These are phyloP conservation scores for Auricularia auricula-judae DNA, from an alignment of 768 basidiomycete species.

Conservation along the genomic window DNA sequence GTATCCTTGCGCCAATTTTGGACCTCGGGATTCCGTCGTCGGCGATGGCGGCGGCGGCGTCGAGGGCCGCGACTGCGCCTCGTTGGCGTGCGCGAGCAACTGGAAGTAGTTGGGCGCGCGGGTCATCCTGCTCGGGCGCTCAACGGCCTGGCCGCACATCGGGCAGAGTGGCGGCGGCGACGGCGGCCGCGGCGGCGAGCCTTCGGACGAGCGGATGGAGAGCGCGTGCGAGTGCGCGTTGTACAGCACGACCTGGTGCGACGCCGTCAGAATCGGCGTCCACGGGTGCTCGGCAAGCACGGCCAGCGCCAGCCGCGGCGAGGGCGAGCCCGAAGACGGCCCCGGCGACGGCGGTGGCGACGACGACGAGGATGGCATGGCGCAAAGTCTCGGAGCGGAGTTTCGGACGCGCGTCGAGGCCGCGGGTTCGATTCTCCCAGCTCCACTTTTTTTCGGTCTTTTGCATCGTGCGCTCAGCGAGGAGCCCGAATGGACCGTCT, in stretches of 20 bases:
- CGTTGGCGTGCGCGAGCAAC: conserved; percentile 60
- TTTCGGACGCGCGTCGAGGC: too few relatives aligned
- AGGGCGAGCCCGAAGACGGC: conserved; percentile 13
- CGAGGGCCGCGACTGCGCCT: conserved; percentile 42
- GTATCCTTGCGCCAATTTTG: conserved; percentile 83
- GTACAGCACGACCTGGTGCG: conserved; percentile 80
- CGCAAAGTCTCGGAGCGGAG: too few relatives aligned
- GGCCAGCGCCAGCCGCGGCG: conserved; percentile 21
- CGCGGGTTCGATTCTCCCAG: too few relatives aligned
- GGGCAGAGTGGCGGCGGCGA: conserved; percentile 39
- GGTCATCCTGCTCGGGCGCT: conserved; percentile 25
- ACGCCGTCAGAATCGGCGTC: conserved; percentile 73
- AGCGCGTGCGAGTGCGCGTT: conserved; percentile 78
- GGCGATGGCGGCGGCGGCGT: conserved; percentile 28
- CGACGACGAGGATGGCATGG: too few relatives aligned
- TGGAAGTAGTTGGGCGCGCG: conserved; percentile 75
- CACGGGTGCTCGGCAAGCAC: conserved; percentile 32
- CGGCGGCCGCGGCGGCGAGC: conserved; percentile 6
- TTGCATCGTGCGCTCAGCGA: too few relatives aligned
- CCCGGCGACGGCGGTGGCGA: too few relatives aligned
- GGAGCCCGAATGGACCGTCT: too few relatives aligned
- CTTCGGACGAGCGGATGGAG: conserved; percentile 33
- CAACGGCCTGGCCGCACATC: conserved; percentile 56
- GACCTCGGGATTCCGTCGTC: conserved; percentile 37
- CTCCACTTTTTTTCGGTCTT: too few relatives aligned